Base-by-base conservation (phyloP, 352 stramenopile genomes). In the Discostella stelligera region DNA sequence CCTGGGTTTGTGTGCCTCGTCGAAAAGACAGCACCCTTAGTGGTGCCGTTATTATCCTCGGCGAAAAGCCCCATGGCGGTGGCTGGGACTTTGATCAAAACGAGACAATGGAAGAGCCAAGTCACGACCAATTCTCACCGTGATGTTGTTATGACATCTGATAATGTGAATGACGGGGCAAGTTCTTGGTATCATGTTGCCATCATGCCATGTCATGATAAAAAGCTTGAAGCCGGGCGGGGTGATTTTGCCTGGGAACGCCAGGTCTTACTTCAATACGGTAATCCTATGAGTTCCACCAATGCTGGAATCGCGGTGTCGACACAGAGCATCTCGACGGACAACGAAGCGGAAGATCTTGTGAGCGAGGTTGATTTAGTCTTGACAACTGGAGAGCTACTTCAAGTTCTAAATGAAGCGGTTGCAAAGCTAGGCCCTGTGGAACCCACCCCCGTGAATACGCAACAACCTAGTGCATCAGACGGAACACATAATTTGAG, bases 151-250 rank as follows among this genome's bases (percentile, higher is more conserved):
- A 32, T 67, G 41, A 25, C 44, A 44, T 60, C 21, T 62, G 30
- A 50, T 25, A 55, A 37, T 50, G 44, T 37, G 25, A 44, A 44
- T 2, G 64, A 54, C 8, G 65, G 63, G 8, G n/a, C 53, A n/a
- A 74, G 48, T 18, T 76, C 96, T 39, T 90, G 97, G 8, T 98
- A 97, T 80, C 94, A 98, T 85, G 94, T 97, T 61, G 95, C 96
- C 1, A 89, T 99, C 41, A 98, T 98, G 96, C 96, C 97, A 32
- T 99, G 97, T 90, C 97, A 98, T 74, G 97, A 99, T 81, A 99
- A 99, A 88, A 99, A 99, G 78, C 87, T 99, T 7, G 97, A 99
- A 85, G 96, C 96, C 0, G 97, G 95, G 10, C 93, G 96, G 7
- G 96, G 83, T 54, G 91, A 95, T 68, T 91, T 93, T 84, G 59